Evolutionary conservation across 768 basidiomycete species (phyloP).

Genomic region (Xanthoconium purpureum): DNA sequence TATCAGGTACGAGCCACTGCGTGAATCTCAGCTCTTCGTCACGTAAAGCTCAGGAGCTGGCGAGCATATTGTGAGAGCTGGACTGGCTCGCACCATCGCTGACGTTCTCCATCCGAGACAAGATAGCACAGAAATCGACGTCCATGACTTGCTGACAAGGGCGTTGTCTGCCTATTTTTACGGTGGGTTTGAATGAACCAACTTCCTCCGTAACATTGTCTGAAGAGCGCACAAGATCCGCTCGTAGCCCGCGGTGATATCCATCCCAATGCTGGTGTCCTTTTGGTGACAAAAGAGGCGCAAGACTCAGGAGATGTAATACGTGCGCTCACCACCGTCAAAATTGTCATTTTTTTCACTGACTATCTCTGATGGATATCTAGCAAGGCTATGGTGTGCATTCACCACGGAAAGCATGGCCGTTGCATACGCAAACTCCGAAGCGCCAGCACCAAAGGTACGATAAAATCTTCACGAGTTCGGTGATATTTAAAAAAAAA

Average conservation of each 20-base stretch:
- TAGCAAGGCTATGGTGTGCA: slow-evolving; percentile 77
- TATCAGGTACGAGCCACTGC: slow-evolving; percentile 43
- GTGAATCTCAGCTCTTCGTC: background rate
- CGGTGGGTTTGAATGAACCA: slow-evolving; percentile 37
- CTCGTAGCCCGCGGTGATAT: slow-evolving; percentile 38
- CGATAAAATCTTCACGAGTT: background rate
- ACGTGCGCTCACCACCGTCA: slow-evolving; percentile 22
- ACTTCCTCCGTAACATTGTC: background rate
- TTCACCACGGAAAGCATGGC: slow-evolving; percentile 86
- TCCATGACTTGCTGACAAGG: slow-evolving; percentile 50
- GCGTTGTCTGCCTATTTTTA: slow-evolving; percentile 49
- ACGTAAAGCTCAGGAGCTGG: slow-evolving; percentile 53
- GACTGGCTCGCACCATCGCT: slow-evolving; percentile 54
- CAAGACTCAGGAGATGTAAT: slow-evolving; percentile 26
- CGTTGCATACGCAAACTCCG: slow-evolving; percentile 62
- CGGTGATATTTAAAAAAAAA: background rate
- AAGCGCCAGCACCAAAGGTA: slow-evolving; percentile 58
- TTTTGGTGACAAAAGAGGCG: slow-evolving; percentile 54
- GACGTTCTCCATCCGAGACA: slow-evolving; percentile 36
- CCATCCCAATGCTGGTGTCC: slow-evolving; percentile 56
- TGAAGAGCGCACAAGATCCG: slow-evolving; percentile 29
- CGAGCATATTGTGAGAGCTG: slow-evolving; percentile 60
- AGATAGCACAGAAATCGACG: slow-evolving; percentile 39
- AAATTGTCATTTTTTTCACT: background rate
- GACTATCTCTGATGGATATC: background rate